These are phyloP conservation scores for Teunomyces atbi DNA, from an alignment of 805 yeast species.

Conservation along the genomic window DNA sequence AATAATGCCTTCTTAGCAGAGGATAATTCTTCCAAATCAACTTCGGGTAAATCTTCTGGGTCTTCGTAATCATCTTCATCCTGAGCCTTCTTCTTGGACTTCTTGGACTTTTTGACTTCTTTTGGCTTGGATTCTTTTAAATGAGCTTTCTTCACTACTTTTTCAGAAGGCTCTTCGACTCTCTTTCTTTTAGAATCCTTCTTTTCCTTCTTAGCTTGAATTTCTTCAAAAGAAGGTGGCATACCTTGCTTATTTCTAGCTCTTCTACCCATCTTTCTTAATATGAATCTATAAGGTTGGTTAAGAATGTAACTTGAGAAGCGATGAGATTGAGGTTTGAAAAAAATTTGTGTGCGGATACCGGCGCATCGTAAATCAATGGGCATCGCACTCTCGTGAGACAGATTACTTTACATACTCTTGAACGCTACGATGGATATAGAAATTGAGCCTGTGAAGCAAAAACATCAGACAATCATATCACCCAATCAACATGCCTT, in stretches of 20 bases:
- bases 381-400: slow-evolving; percentile 1
- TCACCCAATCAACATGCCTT: slow-evolving; percentile 54
- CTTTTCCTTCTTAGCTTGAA: slow-evolving; percentile 43
- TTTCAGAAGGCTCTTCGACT: slow-evolving; percentile 14
- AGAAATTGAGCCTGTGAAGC: slow-evolving; percentile 5
- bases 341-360: slow-evolving; percentile 3
- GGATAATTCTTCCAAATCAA: slow-evolving; percentile 63
- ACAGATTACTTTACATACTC: background rate
- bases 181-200: slow-evolving; percentile 14
- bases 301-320: background rate
- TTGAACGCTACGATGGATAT: slow-evolving; percentile 1
- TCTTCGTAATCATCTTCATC: slow-evolving; percentile 33
- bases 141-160: slow-evolving; percentile 14
- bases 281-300: background rate
- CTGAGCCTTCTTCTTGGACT: slow-evolving; percentile 16
- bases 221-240: slow-evolving; percentile 88
- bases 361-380: slow-evolving; percentile 3
- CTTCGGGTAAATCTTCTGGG: slow-evolving; percentile 57
- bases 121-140: slow-evolving; percentile 16
- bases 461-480: slow-evolving; percentile 27
- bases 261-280: slow-evolving; percentile 79
- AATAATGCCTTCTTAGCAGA: slow-evolving; percentile 72
- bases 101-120: slow-evolving; percentile 23
- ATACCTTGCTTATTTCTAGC: slow-evolving; percentile 89
- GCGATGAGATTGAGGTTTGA: slow-evolving; percentile 6